Conservation (phyloP, 768 basidiomycete species). For the Tylopilus rubrobrunneus region DNA sequence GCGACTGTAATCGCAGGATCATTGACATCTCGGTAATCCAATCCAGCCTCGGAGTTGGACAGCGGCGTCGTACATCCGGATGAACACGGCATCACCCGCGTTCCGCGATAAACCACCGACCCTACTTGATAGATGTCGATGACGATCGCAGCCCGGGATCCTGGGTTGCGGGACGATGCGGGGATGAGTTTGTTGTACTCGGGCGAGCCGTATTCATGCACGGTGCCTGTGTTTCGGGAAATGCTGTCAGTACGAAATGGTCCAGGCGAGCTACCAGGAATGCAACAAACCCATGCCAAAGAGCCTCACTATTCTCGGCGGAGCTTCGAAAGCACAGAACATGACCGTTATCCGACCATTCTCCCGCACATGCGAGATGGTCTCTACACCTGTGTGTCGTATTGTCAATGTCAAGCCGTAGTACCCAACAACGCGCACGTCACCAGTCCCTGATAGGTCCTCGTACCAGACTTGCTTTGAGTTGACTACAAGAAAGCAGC, state of each 20-base stretch:
- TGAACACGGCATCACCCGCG: constrained; percentile 99
- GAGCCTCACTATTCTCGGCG: constrained; percentile 54
- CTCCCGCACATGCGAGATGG: constrained; percentile 58
- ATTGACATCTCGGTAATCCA: too few relatives aligned
- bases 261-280: not conserved
- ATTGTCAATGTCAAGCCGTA: not conserved
- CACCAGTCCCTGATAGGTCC: constrained; percentile 66
- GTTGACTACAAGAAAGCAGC: constrained; percentile 58
- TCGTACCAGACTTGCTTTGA: constrained; percentile 66
- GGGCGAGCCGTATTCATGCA: constrained; percentile 59
- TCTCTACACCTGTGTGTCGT: constrained; percentile 48
- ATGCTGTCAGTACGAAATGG: not conserved
- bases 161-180: constrained; percentile 43
- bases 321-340: constrained; percentile 60
- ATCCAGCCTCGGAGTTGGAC: constrained; percentile 97
- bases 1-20: too few relatives aligned
- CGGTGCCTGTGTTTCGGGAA: constrained; percentile 39
- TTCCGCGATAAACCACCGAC: too few relatives aligned
- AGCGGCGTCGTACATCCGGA: constrained; percentile 94
- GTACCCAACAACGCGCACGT: constrained; percentile 14
- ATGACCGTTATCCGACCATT: constrained; percentile 62
- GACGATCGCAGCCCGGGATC: constrained; percentile 58
- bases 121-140: constrained; percentile 58
- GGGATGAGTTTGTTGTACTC: constrained; percentile 56
- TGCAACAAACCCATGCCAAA: constrained; percentile 49